phyloP scores from a whole-genome alignment of 345 rosid genomes.

The Pugionium cornutum region DNA sequence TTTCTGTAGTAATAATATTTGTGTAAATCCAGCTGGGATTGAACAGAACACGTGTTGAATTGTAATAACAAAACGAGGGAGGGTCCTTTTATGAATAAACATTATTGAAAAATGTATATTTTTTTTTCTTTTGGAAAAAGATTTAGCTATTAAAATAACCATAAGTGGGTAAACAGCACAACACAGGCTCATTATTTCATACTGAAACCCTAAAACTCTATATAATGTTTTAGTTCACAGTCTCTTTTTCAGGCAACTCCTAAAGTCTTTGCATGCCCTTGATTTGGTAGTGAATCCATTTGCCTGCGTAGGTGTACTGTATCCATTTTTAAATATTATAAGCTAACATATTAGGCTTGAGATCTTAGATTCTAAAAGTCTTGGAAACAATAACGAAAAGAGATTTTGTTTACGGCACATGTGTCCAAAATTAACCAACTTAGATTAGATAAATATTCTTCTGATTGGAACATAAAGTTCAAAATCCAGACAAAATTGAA shows the following conservation, averaged over 20 bases:
- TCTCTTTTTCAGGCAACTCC: conserved; percentile 36
- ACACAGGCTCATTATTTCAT: conserved; percentile 22
- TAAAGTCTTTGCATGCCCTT: conserved; percentile 37
- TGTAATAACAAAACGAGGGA: no score
- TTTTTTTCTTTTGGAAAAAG: no score
- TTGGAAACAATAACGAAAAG: conserved; percentile 16
- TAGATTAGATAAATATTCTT: no score
- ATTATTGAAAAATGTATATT: no score
- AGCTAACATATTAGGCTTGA: neutral
- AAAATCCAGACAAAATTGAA: no score
- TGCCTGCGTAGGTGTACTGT: conserved; percentile 4
- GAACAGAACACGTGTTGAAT: neutral
- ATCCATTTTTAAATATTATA: no score
- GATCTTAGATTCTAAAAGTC: conserved; percentile 18
- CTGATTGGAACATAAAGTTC: no score
- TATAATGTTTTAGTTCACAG: conserved; percentile 19
- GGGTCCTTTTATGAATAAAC: no score
- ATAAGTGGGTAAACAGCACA: conserved; percentile 39
- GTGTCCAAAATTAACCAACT: no score
- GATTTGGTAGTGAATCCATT: conserved; percentile 35
- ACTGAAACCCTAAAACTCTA: no score
- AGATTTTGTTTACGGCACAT: conserved; percentile 22
- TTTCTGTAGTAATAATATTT: no score
- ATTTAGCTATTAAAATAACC: conserved; percentile 32
- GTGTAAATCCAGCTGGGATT: no score